Conservation (phyloP, 768 basidiomycete species). For the Hericium coralloides region DNA sequence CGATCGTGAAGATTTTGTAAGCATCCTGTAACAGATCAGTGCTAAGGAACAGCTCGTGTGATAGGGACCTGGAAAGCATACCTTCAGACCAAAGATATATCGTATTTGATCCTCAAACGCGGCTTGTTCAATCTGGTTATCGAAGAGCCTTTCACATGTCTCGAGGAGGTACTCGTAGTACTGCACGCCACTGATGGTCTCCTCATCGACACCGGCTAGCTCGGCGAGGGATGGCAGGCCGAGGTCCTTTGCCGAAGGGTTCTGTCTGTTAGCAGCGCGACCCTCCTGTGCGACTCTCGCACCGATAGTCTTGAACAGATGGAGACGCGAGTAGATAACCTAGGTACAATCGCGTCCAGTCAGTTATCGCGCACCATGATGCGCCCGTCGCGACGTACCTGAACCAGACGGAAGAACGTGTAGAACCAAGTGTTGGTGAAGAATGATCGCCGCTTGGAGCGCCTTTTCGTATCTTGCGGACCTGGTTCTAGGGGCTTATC, state of each 20-base stretch:
- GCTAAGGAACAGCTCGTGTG: background rate
- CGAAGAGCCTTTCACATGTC: slow-evolving; percentile 85
- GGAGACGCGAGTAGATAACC: slow-evolving; percentile 76
- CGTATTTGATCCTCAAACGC: slow-evolving; percentile 90
- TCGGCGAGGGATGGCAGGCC: slow-evolving; percentile 22
- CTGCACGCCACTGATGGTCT: slow-evolving; percentile 41
- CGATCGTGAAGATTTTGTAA: slow-evolving; percentile 88
- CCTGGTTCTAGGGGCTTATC: slow-evolving; percentile 3
- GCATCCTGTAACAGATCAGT: slow-evolving; percentile 39
- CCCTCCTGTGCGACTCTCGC: slow-evolving; percentile 32
- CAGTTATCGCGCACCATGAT: too few relatives aligned
- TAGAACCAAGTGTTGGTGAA: slow-evolving; percentile 91
- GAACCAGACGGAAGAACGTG: slow-evolving; percentile 71
- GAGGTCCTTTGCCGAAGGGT: slow-evolving; percentile 31
- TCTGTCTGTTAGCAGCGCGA: slow-evolving; percentile 16
- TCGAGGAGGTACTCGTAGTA: slow-evolving; percentile 81
- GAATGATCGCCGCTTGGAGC: slow-evolving; percentile 49
- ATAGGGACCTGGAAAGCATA: background rate
- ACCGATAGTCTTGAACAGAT: slow-evolving; percentile 69
- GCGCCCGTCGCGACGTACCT: slow-evolving; percentile 43
- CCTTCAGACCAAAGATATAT: slow-evolving; percentile 78
- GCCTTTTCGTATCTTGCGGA: slow-evolving; percentile 17
- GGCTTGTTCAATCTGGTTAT: slow-evolving; percentile 81
- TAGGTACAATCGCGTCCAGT: slow-evolving; percentile 20
- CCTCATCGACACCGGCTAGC: slow-evolving; percentile 12